Conservation (phyloP, 345 rosid genomes). For the Melaleuca quinquenervia region DNA sequence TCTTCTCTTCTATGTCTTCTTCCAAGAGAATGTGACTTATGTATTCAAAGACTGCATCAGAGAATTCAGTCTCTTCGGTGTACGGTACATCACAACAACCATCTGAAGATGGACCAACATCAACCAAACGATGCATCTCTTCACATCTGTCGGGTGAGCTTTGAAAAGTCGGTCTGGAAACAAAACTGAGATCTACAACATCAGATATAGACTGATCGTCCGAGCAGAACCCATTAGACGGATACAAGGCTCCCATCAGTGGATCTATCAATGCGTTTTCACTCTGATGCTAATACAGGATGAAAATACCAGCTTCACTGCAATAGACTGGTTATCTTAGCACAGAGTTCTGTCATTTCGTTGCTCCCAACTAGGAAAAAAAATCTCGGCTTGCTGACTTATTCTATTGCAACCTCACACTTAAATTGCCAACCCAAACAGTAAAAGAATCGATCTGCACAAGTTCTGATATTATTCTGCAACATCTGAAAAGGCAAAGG, state of each 20-base stretch:
- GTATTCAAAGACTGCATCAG: slow-evolving; percentile 46
- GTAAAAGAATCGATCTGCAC: not conserved
- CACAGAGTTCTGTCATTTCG: not conserved
- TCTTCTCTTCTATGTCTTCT: slow-evolving; percentile 52
- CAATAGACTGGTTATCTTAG: not conserved
- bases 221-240: not conserved
- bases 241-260: not conserved
- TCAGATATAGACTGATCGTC: not conserved
- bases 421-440: not conserved
- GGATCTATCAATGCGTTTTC: not conserved
- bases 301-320: not conserved
- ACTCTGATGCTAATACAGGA: not conserved
- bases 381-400: not conserved
- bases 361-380: not conserved
- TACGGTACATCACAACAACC: not conserved
- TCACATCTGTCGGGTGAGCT: not conserved
- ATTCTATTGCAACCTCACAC: not conserved
- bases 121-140: not conserved
- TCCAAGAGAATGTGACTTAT: slow-evolving; percentile 76
- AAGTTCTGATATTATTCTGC: not conserved
- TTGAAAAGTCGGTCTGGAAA: not conserved
- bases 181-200: not conserved
- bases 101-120: not conserved
- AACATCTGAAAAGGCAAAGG: not conserved
- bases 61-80: slow-evolving; percentile 37